phyloP scores from a whole-genome alignment of 805 yeast genomes.

The Candida nemodendra region DNA sequence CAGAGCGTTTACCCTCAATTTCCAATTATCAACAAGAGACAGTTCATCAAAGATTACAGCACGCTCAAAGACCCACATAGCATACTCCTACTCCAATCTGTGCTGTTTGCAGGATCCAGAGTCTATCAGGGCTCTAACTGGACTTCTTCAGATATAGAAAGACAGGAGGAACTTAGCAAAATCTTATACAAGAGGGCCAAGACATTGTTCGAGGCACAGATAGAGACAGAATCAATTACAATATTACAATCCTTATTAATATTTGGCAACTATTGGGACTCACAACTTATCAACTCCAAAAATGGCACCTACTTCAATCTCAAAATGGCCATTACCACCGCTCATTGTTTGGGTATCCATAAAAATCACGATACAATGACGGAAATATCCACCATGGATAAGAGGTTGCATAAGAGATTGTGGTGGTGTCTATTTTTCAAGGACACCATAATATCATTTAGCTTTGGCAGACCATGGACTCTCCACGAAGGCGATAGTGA shows the following conservation, averaged over 20 bases:
- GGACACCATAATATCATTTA: slow-evolving; percentile 64
- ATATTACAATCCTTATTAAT: slow-evolving; percentile 61
- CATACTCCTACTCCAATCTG: slow-evolving; percentile 59
- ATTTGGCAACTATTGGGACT: slow-evolving; percentile 71
- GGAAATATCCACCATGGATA: slow-evolving; percentile 16
- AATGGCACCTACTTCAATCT: slow-evolving; percentile 65
- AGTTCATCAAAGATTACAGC: slow-evolving; percentile 57
- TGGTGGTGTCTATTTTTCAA: slow-evolving; percentile 78
- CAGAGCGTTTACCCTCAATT: slow-evolving; percentile 62
- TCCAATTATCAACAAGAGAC: slow-evolving; percentile 64
- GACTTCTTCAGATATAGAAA: slow-evolving; percentile 40
- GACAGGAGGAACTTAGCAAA: slow-evolving; percentile 39
- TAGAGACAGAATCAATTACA: slow-evolving; percentile 62
- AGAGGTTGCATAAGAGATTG: slow-evolving; percentile 57
- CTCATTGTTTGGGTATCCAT: slow-evolving; percentile 78
- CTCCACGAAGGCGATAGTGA: slow-evolving; percentile 73
- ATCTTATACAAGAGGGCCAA: slow-evolving; percentile 71
- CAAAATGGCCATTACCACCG: slow-evolving; percentile 64
- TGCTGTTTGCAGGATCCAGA: slow-evolving; percentile 67
- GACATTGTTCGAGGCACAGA: slow-evolving; percentile 67
- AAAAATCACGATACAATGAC: slow-evolving; percentile 34
- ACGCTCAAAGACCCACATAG: slow-evolving; percentile 60
- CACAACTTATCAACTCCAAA: slow-evolving; percentile 65
- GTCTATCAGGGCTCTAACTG: slow-evolving; percentile 52
- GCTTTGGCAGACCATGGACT: slow-evolving; percentile 68